Conservation (phyloP, 2,329 filamentous ascomycete species). For the Sordariomycetes sp. region DNA sequence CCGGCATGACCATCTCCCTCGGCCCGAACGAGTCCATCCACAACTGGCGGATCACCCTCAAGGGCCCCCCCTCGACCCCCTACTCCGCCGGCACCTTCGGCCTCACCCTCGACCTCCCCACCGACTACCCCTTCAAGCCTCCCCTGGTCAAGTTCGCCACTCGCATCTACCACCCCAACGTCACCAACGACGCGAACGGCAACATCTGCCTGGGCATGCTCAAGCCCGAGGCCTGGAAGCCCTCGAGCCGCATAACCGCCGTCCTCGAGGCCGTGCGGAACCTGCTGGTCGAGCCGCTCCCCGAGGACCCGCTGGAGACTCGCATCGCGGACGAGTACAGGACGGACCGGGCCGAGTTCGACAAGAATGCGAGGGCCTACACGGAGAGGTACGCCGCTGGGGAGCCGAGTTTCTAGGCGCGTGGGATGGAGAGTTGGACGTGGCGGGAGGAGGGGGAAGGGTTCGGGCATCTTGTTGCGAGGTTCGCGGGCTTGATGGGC, state of each 20-base stretch:
- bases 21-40: slow-evolving; percentile 35
- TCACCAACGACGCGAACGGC: slow-evolving; percentile 77
- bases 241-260: slow-evolving; percentile 61
- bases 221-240: slow-evolving; percentile 86
- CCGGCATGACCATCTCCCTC: slow-evolving; percentile 35
- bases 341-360: slow-evolving; percentile 55
- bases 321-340: slow-evolving; percentile 79
- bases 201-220: slow-evolving; percentile 79
- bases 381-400: slow-evolving; percentile 59
- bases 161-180: slow-evolving; percentile 92
- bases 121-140: slow-evolving; percentile 84
- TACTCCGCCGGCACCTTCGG: slow-evolving; percentile 63
- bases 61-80: slow-evolving; percentile 29
- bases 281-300: slow-evolving; percentile 70
- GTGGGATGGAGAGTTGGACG: too few species aligned
- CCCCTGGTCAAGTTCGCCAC: slow-evolving; percentile 71
- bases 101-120: slow-evolving; percentile 61
- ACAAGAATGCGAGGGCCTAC: slow-evolving; percentile 66
- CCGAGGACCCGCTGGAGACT: slow-evolving; percentile 80
- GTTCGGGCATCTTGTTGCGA: too few species aligned
- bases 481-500: too few species aligned
- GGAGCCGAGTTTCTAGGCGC: background rate
- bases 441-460: too few species aligned
- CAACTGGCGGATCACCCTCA: slow-evolving; percentile 39
- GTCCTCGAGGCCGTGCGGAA: slow-evolving; percentile 69